A percentile compares a stretch with the other conserved stretches of the same genome.
phyloP scores from a whole-genome alignment of 345 rosid species.

The Eucalyptus cloeziana region DNA sequence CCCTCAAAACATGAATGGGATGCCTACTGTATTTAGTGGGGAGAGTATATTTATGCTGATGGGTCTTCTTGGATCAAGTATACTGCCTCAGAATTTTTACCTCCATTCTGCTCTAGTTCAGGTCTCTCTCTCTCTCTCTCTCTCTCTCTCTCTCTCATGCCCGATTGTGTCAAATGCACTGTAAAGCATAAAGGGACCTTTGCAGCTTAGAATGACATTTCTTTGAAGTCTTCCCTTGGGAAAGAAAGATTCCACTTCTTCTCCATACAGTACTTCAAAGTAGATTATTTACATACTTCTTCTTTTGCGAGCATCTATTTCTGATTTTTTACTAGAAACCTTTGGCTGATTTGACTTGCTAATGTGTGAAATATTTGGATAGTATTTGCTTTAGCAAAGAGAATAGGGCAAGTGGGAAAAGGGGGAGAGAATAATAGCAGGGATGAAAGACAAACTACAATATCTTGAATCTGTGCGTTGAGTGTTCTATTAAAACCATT shows the following conservation, averaged over 20 bases:
- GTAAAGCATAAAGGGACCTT: background rate
- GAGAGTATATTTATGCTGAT: slow-evolving; percentile 72
- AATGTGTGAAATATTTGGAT: background rate
- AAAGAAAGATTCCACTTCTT: background rate
- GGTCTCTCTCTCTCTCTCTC: slow-evolving; percentile 9
- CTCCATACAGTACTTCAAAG: background rate
- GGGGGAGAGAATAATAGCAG: background rate
- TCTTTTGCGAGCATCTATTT: background rate
- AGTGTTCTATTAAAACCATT: background rate
- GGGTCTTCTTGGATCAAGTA: slow-evolving; percentile 98
- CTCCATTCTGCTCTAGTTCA: slow-evolving; percentile 80
- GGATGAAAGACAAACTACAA: background rate
- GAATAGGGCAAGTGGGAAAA: background rate
- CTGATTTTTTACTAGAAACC: background rate
- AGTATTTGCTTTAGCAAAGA: background rate
- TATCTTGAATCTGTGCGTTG: background rate
- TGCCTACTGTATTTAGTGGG: slow-evolving; percentile 46
- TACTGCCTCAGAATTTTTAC: slow-evolving; percentile 95
- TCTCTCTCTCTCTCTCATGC: background rate
- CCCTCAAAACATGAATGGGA: slow-evolving; percentile 46
- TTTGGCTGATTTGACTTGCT: background rate
- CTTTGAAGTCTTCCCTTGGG: background rate
- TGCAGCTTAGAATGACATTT: background rate
- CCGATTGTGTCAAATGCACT: background rate
- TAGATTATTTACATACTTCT: background rate